phyloP scores from a whole-genome alignment of 306 rosid genomes.

The Castanea mollissima region DNA sequence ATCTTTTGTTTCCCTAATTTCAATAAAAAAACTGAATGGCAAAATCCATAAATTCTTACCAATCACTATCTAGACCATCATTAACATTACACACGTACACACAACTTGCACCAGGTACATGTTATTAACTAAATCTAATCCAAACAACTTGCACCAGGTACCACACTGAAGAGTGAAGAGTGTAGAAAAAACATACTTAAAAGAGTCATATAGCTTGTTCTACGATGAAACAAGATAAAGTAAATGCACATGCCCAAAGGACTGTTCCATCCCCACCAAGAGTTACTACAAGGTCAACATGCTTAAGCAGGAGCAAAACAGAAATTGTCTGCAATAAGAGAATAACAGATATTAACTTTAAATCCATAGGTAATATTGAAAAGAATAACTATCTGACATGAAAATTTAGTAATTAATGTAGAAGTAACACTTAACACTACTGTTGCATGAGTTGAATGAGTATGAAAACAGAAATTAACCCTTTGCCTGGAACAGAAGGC shows the following conservation, averaged over 20 bases:
- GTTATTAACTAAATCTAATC: neutral
- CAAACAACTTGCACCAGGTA: neutral
- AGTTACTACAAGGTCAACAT: slow-evolving; percentile 92
- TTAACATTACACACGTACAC: neutral
- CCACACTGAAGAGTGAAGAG: slow-evolving; percentile 14
- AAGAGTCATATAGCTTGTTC: neutral
- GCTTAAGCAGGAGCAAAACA: slow-evolving; percentile 56
- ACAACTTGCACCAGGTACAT: neutral
- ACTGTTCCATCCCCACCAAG: slow-evolving; percentile 99
- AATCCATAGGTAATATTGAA: neutral
- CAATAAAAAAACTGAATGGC: neutral
- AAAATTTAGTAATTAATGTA: slow-evolving; percentile 1
- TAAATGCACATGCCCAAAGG: slow-evolving; percentile 70
- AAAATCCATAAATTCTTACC: neutral
- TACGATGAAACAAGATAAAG: neutral
- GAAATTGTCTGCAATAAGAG: slow-evolving; percentile 48
- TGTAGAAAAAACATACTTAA: neutral
- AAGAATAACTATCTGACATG: neutral
- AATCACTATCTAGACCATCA: neutral
- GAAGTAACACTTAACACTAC: neutral
- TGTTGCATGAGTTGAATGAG: neutral
- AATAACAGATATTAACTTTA: slow-evolving; percentile 15
- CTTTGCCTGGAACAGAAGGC: slow-evolving; percentile 9
- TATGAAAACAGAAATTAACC: neutral
- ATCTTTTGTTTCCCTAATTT: neutral